Base-by-base conservation (phyloP, 2,329 filamentous ascomycete species). In the Juglanconis juglandina region DNA sequence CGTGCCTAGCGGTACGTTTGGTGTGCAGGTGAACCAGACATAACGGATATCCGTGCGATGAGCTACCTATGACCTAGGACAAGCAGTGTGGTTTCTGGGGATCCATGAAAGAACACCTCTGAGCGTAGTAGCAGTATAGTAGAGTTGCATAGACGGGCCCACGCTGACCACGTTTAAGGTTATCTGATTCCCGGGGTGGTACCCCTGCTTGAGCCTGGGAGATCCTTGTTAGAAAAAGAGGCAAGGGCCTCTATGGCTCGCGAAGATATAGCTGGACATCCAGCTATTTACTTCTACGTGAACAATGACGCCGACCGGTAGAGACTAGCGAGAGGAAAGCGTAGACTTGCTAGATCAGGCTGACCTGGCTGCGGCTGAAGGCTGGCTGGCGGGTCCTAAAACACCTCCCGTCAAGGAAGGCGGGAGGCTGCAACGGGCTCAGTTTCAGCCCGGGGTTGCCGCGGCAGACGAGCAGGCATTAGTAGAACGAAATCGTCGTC, bases 361-460 rank as follows among this genome's bases (percentile, higher is more conserved):
- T 24, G 24, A 24, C 24, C 24, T 24, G 24, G 24, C 24, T 24
- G 24, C 24, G 24, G 24, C 24, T 24, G 46, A 44, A 37, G 17
- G 44, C 9, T 24, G 57, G 24, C 57, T 48, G 35, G 56, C 57
- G 49, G 58, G 46, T 58, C 60, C 60, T 60, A 47, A 60, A 62
- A 60, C 60, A 33, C 58, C 42, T 24, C 53, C 50, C 50, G 60
- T 60, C 60, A 39, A 56, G 55, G 46, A 39, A 34, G 51, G 39
- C 34, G 51, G 42, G 37, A 55, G 56, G 50, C 56, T 61, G 59
- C 56, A 54, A 61, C 59, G 55, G 46, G 56, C 56, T 42, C 46
- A 44, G 59, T 61, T 61, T 61, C 59, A 61, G 56, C 51, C 9
- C 51, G 54, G 59, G 48, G 44, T 53, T 47, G 39, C 54, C 49